phyloP scores from a whole-genome alignment of 768 basidiomycete species.

The Mycena kentingensis region DNA sequence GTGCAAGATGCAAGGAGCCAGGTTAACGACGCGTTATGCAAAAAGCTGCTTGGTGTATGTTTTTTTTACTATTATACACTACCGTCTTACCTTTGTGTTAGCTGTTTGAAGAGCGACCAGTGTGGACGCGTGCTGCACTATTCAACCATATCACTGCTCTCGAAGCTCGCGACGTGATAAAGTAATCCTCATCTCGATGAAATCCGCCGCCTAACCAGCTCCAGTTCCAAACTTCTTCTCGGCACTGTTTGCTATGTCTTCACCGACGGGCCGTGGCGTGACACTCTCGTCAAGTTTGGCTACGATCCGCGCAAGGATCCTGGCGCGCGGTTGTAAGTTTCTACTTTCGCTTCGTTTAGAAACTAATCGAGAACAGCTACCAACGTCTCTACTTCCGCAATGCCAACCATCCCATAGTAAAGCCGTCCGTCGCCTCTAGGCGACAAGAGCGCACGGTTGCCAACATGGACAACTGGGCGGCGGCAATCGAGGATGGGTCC shows the following conservation, averaged over 20 bases:
- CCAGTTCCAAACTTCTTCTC: conserved; percentile 78
- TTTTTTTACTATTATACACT: background rate
- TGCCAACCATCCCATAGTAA: conserved; percentile 75
- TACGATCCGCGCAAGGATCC: conserved; percentile 86
- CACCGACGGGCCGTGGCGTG: conserved; percentile 92
- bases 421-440: conserved; percentile 74
- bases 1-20: conserved; percentile 61
- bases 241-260: conserved; percentile 87
- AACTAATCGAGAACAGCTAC: conserved; percentile 55
- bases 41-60: conserved; percentile 55
- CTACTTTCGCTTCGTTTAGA: background rate
- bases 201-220: background rate
- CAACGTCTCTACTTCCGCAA: conserved; percentile 92
- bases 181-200: conserved; percentile 49
- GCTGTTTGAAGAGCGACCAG: conserved; percentile 73
- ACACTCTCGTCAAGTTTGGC: conserved; percentile 80
- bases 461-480: conserved; percentile 40
- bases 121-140: conserved; percentile 88
- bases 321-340: conserved; percentile 72
- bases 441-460: conserved; percentile 58
- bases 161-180: conserved; percentile 72
- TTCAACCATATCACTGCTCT: conserved; percentile 75
- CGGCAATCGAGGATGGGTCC: conserved; percentile 36
- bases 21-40: conserved; percentile 56
- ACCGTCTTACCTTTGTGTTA: conserved; percentile 30